Conservation (phyloP, 2,329 filamentous ascomycete species). For the Dendrostoma leiphaemia region DNA sequence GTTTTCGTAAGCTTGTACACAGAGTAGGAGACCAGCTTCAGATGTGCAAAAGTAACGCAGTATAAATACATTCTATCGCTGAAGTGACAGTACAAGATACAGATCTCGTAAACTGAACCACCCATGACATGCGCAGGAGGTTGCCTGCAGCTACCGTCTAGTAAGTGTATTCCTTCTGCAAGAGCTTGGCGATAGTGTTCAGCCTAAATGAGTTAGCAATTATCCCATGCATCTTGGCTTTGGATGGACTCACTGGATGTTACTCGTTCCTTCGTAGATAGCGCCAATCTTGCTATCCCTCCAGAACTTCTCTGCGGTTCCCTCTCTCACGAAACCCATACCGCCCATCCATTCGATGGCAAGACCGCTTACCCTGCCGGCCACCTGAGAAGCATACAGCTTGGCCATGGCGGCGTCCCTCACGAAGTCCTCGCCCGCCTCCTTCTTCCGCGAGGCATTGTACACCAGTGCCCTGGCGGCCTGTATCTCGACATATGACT, state of each 20-base stretch:
- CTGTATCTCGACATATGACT: constrained; percentile 90
- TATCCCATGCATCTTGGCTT: background rate
- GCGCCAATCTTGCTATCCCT: constrained; percentile 97
- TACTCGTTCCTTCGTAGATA: constrained; percentile 91
- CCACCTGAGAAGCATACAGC: constrained; percentile 90
- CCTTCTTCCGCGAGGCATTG: constrained; percentile 97
- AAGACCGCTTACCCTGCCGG: constrained; percentile 77
- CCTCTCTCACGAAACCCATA: constrained; percentile 97
- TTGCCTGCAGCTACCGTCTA: constrained; percentile 20
- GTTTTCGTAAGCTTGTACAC: no score
- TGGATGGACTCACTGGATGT: constrained; percentile 57
- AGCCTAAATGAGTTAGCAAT: constrained; percentile 40
- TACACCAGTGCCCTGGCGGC: constrained; percentile 90
- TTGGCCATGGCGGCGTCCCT: constrained; percentile 98
- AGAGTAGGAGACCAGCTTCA: no score
- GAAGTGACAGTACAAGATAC: no score
- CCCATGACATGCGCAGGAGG: no score
- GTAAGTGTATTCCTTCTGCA: constrained; percentile 60
- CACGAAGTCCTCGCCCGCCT: constrained; percentile 93
- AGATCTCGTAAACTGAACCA: no score
- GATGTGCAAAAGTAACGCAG: no score
- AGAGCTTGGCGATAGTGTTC: constrained; percentile 62
- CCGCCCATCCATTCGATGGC: constrained; percentile 99
- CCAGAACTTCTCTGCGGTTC: constrained; percentile 96
- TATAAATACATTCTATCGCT: no score